Conservation (phyloP, 2,329 filamentous ascomycete species). For the Tolypocladium amazonense region DNA sequence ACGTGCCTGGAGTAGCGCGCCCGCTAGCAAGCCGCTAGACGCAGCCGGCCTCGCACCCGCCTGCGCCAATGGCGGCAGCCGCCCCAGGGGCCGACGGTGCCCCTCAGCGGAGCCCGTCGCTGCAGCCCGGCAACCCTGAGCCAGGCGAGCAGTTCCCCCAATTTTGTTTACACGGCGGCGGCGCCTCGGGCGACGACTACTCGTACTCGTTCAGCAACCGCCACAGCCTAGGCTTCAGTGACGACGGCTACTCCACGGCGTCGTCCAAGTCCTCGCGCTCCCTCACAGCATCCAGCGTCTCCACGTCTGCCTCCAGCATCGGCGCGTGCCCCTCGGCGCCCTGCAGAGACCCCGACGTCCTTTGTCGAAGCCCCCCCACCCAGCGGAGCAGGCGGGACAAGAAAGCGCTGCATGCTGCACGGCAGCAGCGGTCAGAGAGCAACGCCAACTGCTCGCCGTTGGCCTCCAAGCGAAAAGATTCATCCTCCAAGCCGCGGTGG, state of each 20-base stretch:
- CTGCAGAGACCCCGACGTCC: conserved; percentile 7
- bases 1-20: neutral
- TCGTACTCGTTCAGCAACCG: neutral
- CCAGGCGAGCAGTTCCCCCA: conserved; percentile 26
- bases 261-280: conserved; percentile 1
- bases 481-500: conserved; percentile 13
- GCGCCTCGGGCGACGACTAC: conserved; percentile 8
- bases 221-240: neutral
- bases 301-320: conserved; percentile 12
- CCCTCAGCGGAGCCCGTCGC: conserved; percentile 11
- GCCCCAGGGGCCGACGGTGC: conserved; percentile 1
- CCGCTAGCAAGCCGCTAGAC: neutral
- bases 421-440: conserved; percentile 33
- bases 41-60: neutral
- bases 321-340: conserved; percentile 3
- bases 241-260: neutral
- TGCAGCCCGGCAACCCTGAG: conserved; percentile 26
- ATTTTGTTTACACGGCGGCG: conserved; percentile 30
- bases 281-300: conserved; percentile 7
- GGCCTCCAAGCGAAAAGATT: conserved; percentile 6
- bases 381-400: conserved; percentile 33
- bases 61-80: conserved; percentile 5
- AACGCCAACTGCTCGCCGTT: conserved; percentile 14
- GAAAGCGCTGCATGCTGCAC: conserved; percentile 38
- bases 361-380: conserved; percentile 16